Evolutionary conservation across 2,329 filamentous ascomycete species (phyloP).

Genomic region (Penicillium sp.): DNA sequence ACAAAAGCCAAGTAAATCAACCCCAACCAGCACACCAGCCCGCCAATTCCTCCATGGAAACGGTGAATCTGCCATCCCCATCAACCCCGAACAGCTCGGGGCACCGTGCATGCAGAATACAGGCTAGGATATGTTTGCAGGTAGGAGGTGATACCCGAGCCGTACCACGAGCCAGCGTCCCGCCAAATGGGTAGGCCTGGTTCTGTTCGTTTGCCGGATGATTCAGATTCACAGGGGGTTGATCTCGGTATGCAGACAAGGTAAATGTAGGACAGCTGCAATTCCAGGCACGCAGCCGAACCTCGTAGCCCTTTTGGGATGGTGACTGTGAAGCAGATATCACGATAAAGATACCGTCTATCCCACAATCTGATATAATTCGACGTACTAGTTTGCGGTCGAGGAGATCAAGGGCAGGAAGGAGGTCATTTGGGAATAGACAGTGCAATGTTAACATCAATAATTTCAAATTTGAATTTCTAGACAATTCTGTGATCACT

Average conservation of each 20-base stretch:
- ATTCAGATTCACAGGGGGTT: conserved; percentile 18
- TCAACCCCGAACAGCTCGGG: conserved; percentile 54
- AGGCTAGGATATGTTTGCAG: conserved; percentile 91
- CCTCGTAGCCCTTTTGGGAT: conserved; percentile 57
- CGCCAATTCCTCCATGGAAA: conserved; percentile 66
- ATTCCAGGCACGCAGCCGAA: conserved; percentile 75
- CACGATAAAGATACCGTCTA: conserved; percentile 58
- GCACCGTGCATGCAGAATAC: conserved; percentile 70
- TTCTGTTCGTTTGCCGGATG: conserved; percentile 1
- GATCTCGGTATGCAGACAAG: conserved; percentile 62
- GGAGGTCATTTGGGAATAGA: conserved; percentile 74
- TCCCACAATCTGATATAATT: conserved; percentile 29
- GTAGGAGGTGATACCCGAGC: conserved; percentile 36
- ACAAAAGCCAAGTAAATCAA: conserved; percentile 16
- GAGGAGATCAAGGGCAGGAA: conserved; percentile 83
- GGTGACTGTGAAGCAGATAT: conserved; percentile 52
- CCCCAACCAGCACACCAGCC: conserved; percentile 60
- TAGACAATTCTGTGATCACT: conserved; percentile 23
- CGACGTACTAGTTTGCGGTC: conserved; percentile 71
- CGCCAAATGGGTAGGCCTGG: conserved; percentile 38
- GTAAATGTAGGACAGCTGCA: conserved; percentile 86
- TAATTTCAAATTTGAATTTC: conserved; percentile 42
- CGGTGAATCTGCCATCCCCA: conserved; percentile 51
- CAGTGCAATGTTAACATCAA: conserved; percentile 79
- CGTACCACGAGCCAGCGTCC: conserved; percentile 28